Conservation (phyloP, 2,329 filamentous ascomycete species). For the Aspergillus flavus region DNA sequence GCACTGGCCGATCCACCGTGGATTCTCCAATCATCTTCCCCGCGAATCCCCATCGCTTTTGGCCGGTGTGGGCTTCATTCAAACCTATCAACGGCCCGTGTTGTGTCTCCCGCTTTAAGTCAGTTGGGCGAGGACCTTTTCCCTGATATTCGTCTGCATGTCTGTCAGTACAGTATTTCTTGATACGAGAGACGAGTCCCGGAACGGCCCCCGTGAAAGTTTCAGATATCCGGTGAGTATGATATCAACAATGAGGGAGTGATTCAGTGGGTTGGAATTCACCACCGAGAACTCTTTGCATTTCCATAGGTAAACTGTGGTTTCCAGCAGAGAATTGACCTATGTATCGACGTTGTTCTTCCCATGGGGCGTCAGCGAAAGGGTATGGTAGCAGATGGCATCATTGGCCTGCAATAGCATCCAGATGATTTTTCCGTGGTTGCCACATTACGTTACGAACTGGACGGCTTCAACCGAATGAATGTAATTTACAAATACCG, state of each 20-base stretch:
- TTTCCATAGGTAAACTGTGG: neutral
- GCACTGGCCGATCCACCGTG: neutral
- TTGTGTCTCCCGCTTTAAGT: neutral
- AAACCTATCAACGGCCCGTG: neutral
- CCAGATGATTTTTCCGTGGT: neutral
- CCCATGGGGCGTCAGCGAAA: neutral
- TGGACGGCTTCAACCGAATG: neutral
- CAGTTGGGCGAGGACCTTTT: neutral
- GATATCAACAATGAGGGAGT: neutral
- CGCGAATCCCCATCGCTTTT: neutral
- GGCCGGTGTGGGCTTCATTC: neutral
- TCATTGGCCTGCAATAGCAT: neutral
- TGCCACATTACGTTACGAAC: neutral
- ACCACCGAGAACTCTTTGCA: neutral
- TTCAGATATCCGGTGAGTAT: neutral
- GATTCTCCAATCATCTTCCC: neutral
- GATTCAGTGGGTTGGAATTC: neutral
- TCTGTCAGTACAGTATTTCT: neutral
- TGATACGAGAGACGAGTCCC: neutral
- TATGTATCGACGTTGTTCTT: neutral
- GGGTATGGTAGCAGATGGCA: neutral
- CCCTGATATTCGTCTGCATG: neutral
- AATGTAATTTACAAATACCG: slow-evolving; percentile 1
- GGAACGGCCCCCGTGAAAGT: neutral
- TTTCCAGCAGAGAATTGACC: neutral